Percentiles rank a stretch among this genome's conserved stretches.
Conservation (phyloP, 352 stramenopile genomes). For the Globisporangium ultimum region DNA sequence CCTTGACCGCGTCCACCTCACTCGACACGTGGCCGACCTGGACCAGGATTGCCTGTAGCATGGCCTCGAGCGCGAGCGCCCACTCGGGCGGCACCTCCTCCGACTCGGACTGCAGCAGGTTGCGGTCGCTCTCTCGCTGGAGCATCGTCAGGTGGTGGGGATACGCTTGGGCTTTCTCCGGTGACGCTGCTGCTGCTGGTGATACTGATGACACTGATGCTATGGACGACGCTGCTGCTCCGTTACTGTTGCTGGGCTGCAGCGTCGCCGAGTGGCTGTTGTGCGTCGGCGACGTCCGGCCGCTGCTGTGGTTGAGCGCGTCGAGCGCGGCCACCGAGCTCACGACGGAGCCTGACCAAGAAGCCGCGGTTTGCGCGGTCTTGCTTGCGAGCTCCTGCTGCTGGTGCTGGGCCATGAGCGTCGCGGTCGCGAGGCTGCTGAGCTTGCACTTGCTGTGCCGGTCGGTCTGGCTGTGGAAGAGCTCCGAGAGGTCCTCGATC, state of each 20-base stretch:
- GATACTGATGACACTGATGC: not conserved
- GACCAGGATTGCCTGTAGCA: constrained; percentile 47
- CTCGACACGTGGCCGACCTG: constrained; percentile 50
- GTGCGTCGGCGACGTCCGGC: not conserved
- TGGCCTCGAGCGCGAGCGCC: constrained; percentile 44
- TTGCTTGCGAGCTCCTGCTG: constrained; percentile 1
- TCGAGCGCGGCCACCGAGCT: not conserved
- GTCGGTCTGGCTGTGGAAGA: constrained; percentile 35
- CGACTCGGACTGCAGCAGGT: constrained; percentile 6
- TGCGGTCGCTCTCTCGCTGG: constrained; percentile 4
- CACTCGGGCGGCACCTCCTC: constrained; percentile 33
- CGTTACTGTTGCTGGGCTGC: not conserved
- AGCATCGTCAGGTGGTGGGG: not conserved
- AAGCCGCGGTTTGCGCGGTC: not conserved
- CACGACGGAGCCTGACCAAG: not conserved
- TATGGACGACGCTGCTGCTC: no score
- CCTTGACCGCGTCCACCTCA: constrained; percentile 48
- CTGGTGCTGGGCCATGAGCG: constrained; percentile 4
- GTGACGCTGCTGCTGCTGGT: not conserved
- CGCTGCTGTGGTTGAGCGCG: constrained; percentile 3
- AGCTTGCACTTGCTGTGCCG: constrained; percentile 16
- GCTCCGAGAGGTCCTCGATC: constrained; percentile 63
- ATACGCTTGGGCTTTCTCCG: not conserved
- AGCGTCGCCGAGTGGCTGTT: constrained; percentile 1
- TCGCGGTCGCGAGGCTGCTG: constrained; percentile 9